phyloP scores from a whole-genome alignment of 306 rosid genomes.

The Casuarina equisetifolia region DNA sequence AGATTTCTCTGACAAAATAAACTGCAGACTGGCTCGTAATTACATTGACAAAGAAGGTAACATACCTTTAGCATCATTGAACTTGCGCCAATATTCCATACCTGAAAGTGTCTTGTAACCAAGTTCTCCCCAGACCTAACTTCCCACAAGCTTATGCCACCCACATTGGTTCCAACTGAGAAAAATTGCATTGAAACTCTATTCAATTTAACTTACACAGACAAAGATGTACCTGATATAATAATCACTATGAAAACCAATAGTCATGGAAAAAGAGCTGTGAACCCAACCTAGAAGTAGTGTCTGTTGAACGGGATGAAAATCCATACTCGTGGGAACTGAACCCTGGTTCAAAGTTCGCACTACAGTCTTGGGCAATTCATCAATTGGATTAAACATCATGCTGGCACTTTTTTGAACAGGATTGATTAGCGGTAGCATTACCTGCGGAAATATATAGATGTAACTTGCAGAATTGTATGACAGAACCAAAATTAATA shows the following conservation, averaged over 20 bases:
- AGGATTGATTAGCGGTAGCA: background rate
- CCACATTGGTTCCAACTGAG: constrained; percentile 29
- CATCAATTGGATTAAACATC: constrained; percentile 4
- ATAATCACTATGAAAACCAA: background rate
- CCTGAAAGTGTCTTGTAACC: constrained; percentile 26
- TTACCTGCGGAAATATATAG: background rate
- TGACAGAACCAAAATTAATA: background rate
- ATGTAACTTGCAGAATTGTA: background rate
- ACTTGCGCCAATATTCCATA: constrained; percentile 27
- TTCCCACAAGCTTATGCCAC: constrained; percentile 32
- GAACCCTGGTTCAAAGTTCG: constrained; percentile 19
- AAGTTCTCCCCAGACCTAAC: constrained; percentile 20
- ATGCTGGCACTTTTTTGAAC: constrained; percentile 3
- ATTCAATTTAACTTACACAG: background rate
- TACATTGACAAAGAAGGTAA: background rate
- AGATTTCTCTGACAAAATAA: constrained; percentile 9
- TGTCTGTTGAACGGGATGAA: constrained; percentile 28
- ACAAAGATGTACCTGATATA: background rate
- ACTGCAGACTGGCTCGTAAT: background rate
- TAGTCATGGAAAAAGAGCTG: background rate
- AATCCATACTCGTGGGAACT: constrained; percentile 29
- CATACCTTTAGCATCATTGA: constrained; percentile 23
- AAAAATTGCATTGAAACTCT: constrained; percentile 3
- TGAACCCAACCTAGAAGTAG: constrained; percentile 27
- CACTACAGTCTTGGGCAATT: constrained; percentile 27